Conservation (phyloP, 1,139 yeast genomes). For the Kurtzmaniella quercitrusa region DNA sequence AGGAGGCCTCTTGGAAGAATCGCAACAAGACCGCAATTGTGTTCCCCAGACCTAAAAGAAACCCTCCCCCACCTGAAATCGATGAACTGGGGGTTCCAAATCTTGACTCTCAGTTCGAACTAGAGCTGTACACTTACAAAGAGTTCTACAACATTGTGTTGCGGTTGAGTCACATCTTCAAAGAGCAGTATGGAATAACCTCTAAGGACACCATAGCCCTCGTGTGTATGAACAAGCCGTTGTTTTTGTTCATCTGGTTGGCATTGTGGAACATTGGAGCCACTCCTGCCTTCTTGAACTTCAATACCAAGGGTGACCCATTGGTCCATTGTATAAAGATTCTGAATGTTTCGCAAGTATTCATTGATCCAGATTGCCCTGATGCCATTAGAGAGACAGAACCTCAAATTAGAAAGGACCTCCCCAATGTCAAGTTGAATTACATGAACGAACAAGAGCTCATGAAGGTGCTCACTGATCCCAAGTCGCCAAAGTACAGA, state of each 20-base stretch:
- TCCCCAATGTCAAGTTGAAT: constrained; percentile 41
- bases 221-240: constrained; percentile 78
- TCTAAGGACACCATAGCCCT: constrained; percentile 71
- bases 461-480: constrained; percentile 38
- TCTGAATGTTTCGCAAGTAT: constrained; percentile 59
- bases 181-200: constrained; percentile 58
- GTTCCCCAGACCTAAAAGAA: constrained; percentile 54
- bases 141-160: constrained; percentile 65
- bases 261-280: constrained; percentile 93
- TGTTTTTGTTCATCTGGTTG: constrained; percentile 75
- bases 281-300: constrained; percentile 80
- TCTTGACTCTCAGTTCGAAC: constrained; percentile 51
- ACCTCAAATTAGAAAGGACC: constrained; percentile 37
- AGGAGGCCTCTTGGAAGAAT: constrained; percentile 41
- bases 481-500: constrained; percentile 48
- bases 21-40: constrained; percentile 57
- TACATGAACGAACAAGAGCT: constrained; percentile 54
- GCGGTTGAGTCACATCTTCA: constrained; percentile 61
- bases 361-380: constrained; percentile 72
- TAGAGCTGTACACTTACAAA: constrained; percentile 64
- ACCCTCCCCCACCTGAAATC: constrained; percentile 24
- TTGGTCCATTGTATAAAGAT: constrained; percentile 77
- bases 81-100: constrained; percentile 32
- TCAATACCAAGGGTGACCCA: constrained; percentile 70
- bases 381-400: constrained; percentile 53